Base-by-base conservation (phyloP, 176 grass and related monocot genomes). In the Triticum timopheevii region DNA sequence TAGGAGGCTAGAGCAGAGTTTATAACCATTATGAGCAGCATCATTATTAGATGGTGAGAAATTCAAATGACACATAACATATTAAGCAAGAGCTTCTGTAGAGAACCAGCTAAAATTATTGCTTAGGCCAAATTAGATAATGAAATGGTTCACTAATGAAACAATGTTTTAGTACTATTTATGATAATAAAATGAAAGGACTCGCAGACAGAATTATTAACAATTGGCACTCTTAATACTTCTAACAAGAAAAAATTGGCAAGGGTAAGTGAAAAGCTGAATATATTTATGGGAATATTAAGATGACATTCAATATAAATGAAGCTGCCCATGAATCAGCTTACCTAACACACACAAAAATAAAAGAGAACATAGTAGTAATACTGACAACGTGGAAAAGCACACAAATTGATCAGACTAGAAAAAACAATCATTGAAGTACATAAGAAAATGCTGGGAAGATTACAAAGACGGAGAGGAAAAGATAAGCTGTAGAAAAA, bases 121-220 rank as follows among this genome's bases (percentile, higher is more conserved):
- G 71, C 40, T 74, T 74, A 49, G 45, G 40, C 5, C 42, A 74
- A 74, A 74, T 28, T 74, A 73, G 40, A 47, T 74, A 49, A 74
- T 74, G n/a, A 74, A 75, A 75, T 75, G 24, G 42, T 27, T 75
- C 24, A 50, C 47, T 49, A 50, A 50, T 50, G 42, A 50, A 50
- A 54, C 50, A 19, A 54, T 54, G 50, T 54, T 54, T 54, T 54
- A 54, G 50, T 54, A 54, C 50, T 54, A 52, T 52, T 54, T 19
- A 5, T 54, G 17, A 19, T 54, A 54, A 54, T 54, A 54, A 54
- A 17, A 54, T 54, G 50, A 54, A 54, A 54, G 50, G 50, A 54
- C 6, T 7, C 50, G 2, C 16, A 19, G 50, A 7, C 50, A 54
- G 50, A 54, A 54, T 19, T 54, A 54, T 19, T 54, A 54, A 54